These are phyloP conservation scores for Fusarium sterilihyphosum DNA, from an alignment of 2,329 filamentous ascomycete genomes.

Conservation along the genomic window DNA sequence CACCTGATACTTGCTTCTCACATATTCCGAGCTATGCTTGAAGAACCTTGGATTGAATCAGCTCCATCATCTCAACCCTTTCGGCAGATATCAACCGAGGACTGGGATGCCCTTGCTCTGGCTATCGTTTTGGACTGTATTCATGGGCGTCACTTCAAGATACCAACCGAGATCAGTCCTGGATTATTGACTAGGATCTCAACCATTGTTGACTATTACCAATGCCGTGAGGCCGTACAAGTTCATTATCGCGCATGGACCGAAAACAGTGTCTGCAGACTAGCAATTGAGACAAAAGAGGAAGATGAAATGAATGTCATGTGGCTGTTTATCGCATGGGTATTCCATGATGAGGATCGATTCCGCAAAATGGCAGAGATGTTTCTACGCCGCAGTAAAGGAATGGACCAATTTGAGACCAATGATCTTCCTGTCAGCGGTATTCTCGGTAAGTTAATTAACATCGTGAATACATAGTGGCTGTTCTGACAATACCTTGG, in stretches of 20 bases:
- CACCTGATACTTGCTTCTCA: not conserved
- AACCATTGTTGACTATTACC: not conserved
- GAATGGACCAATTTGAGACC: fast-evolving
- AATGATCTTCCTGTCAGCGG: not conserved
- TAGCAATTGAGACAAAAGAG: too few relatives aligned
- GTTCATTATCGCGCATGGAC: too few relatives aligned
- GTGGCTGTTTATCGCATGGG: too few relatives aligned
- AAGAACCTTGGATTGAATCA: not conserved
- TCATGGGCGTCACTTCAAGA: not conserved
- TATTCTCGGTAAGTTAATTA: not conserved
- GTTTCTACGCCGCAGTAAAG: too few relatives aligned
- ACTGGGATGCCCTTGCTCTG: not conserved
- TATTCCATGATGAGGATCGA: too few relatives aligned
- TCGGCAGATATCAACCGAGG: not conserved
- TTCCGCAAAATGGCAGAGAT: too few relatives aligned
- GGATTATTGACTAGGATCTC: not conserved
- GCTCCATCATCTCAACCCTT: not conserved
- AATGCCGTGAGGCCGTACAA: not conserved
- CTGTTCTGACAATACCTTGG: too few relatives aligned
- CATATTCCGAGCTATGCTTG: not conserved
- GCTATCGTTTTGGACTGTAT: not conserved
- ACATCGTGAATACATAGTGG: too few relatives aligned
- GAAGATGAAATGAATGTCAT: too few relatives aligned
- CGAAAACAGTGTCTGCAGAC: too few relatives aligned
- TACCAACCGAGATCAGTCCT: not conserved